Percentiles rank a stretch among this genome's conserved stretches.
These are phyloP conservation scores for Cryptosporidium sp. DNA, from an alignment of 169 alveolate species.

Conservation along the genomic window DNA sequence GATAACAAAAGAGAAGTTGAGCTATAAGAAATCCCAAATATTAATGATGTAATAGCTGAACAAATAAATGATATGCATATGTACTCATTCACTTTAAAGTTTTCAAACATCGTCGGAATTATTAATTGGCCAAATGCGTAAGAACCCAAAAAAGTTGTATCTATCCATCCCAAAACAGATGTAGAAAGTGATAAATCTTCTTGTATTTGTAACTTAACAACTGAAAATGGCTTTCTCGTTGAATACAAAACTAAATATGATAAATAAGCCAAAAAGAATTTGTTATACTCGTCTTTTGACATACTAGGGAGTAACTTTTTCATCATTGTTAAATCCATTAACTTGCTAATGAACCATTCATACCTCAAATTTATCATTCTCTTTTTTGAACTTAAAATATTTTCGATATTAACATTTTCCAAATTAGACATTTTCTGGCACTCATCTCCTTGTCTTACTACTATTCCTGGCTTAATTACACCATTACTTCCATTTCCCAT, in stretches of 20 bases:
- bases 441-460: slow-evolving; percentile 8
- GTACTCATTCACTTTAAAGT: slow-evolving; percentile 2
- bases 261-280: slow-evolving; percentile 75
- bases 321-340: slow-evolving; percentile 1
- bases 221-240: slow-evolving; percentile 82
- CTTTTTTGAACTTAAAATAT: not conserved
- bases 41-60: slow-evolving; percentile 71
- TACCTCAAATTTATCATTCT: not conserved
- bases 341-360: slow-evolving; percentile 12
- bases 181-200: slow-evolving; percentile 63
- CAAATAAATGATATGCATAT: slow-evolving; percentile 51
- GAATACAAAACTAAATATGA: slow-evolving; percentile 77
- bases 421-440: not conserved
- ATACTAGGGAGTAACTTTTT: slow-evolving; percentile 43
- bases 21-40: slow-evolving; percentile 62
- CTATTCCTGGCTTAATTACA: not conserved
- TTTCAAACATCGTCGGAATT: slow-evolving; percentile 76
- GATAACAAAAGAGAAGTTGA: slow-evolving; percentile 5
- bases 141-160: slow-evolving; percentile 80
- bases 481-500: not conserved
- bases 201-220: slow-evolving; percentile 78
- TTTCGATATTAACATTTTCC: not conserved
- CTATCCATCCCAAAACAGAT: slow-evolving; percentile 78
- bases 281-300: slow-evolving; percentile 26
- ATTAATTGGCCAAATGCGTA: slow-evolving; percentile 81